These are phyloP conservation scores for Geosmithia flava DNA, from an alignment of 2,329 filamentous ascomycete genomes.

Conservation along the genomic window DNA sequence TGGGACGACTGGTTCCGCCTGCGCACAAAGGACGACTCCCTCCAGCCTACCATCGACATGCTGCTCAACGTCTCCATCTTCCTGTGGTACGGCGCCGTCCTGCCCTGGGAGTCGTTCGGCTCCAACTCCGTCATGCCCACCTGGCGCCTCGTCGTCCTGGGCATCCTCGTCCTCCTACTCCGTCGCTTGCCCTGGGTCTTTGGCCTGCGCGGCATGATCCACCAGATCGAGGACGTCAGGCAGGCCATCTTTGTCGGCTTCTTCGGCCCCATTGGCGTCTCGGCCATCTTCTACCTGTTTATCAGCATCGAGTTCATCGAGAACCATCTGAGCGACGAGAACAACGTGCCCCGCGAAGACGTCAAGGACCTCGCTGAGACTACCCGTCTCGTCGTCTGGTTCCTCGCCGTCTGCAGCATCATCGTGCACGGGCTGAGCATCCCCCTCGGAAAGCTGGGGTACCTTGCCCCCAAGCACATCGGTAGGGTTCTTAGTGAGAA, in stretches of 20 bases:
- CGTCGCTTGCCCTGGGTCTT: conserved; percentile 69
- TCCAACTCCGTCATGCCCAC: conserved; percentile 58
- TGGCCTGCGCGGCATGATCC: conserved; percentile 60
- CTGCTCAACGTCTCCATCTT: conserved; percentile 81
- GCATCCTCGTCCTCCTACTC: conserved; percentile 63
- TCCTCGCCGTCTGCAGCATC: conserved; percentile 70
- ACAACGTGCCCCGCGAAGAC: conserved; percentile 33
- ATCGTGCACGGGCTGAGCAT: conserved; percentile 78
- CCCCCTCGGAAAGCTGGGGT: conserved; percentile 56
- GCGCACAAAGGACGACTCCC: conserved; percentile 76
- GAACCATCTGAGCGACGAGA: conserved; percentile 32
- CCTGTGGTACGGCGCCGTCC: conserved; percentile 80
- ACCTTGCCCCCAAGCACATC: conserved; percentile 22
- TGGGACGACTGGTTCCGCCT: conserved; percentile 93
- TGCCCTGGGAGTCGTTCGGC: conserved; percentile 65
- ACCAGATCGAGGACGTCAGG: conserved; percentile 60
- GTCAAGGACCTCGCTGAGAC: conserved; percentile 46
- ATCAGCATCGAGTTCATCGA: conserved; percentile 64
- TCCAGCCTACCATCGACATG: conserved; percentile 95
- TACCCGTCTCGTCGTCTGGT: conserved; percentile 70
- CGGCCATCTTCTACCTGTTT: conserved; percentile 83
- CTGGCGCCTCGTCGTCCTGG: conserved; percentile 60
- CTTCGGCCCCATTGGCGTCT: conserved; percentile 86
- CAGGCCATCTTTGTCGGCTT: conserved; percentile 84
- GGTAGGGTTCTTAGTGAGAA: background rate